Base-by-base conservation (phyloP, 306 rosid genomes). In the Corylus heterophylla region DNA sequence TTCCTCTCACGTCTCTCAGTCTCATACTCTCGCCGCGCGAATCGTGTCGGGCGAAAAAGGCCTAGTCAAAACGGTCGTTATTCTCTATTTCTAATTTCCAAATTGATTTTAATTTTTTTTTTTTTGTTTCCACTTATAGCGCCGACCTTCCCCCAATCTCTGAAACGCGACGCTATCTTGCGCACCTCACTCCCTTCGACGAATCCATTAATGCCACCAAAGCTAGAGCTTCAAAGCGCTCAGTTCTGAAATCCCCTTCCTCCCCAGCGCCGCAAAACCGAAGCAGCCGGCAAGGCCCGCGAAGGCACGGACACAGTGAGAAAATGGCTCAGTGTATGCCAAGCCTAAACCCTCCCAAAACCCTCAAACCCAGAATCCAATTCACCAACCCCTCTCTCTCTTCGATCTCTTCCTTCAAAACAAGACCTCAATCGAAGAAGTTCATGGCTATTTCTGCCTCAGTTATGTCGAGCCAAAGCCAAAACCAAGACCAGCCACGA, bases 271-370 rank as follows among this genome's bases (percentile, higher is more conserved):
- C 44, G 6, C 37, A 31, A 31, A 16, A 63, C 22, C 4, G 39
- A 66, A 37, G 12, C 20, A 56, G 69, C 50, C 58, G 4, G 13
- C 56, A 25, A 10, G 50, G 64, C 74, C 52, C 67, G 27, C 31
- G 35, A 31, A 14, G 54, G 31, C 12, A 11, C 27, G 5, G 63
- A 54, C 12, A 31, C 3, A 13, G 35, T 5, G 18, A 50, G 25
- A 69, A 45, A 37, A 88, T 89, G 94, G 75, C 77, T 22, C 78
- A 75, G 7, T 82, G 55, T 18, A 74, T 72, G 69, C 78, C 80
- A 31, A 81, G 81, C 85, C 81, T 91, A 87, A 88, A 87, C 94
- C 89, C 91, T 77, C 63, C 89, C 79, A 92, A 87, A 87, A 86
- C 89, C 91, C 78, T 86, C 35, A 77, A 51, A 59, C 66, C 84